Percentiles rank a stretch among this genome's conserved stretches.
Conservation (phyloP, 352 stramenopile species). For the Plasmopara muralis region DNA sequence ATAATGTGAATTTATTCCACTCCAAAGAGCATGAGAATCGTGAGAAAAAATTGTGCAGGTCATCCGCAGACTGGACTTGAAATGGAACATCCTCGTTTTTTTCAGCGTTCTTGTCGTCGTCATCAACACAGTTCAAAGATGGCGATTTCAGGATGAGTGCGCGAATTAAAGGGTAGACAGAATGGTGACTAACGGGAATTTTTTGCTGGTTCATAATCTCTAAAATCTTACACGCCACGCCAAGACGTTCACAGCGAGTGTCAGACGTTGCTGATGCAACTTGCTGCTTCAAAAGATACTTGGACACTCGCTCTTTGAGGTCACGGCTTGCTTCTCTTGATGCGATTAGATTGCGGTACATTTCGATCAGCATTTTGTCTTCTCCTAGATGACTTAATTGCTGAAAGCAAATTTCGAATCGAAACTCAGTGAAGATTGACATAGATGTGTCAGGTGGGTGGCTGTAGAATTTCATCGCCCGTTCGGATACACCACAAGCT, state of each 20-base stretch:
- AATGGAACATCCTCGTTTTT: conserved; percentile 1
- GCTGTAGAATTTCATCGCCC: conserved; percentile 60
- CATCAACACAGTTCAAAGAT: conserved; percentile 12
- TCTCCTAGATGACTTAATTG: conserved; percentile 41
- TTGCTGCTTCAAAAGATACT: conserved; percentile 47
- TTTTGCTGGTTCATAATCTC: conserved; percentile 53
- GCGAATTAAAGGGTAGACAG: conserved; percentile 38
- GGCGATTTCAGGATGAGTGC: conserved; percentile 27
- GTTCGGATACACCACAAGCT: conserved; percentile 40
- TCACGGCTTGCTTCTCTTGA: conserved; percentile 28
- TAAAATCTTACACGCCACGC: conserved; percentile 37
- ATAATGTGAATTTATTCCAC: conserved; percentile 61
- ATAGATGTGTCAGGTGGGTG: conserved; percentile 33
- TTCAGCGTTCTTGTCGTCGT: conserved; percentile 12
- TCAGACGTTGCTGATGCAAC: conserved; percentile 16
- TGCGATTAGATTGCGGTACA: conserved; percentile 47
- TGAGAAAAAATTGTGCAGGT: conserved; percentile 43
- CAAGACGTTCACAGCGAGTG: conserved; percentile 29
- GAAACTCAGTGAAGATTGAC: conserved; percentile 44
- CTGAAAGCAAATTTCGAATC: conserved; percentile 64
- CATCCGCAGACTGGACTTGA: conserved; percentile 24
- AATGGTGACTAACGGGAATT: conserved; percentile 43
- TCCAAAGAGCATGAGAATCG: conserved; percentile 41
- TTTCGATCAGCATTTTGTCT: conserved; percentile 41
- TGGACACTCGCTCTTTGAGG: conserved; percentile 55